Percentiles rank a stretch among this genome's conserved stretches.
Evolutionary conservation across 371 early-diverging fungal genomes (phyloP).

Genomic region (Entomophthora muscae): DNA sequence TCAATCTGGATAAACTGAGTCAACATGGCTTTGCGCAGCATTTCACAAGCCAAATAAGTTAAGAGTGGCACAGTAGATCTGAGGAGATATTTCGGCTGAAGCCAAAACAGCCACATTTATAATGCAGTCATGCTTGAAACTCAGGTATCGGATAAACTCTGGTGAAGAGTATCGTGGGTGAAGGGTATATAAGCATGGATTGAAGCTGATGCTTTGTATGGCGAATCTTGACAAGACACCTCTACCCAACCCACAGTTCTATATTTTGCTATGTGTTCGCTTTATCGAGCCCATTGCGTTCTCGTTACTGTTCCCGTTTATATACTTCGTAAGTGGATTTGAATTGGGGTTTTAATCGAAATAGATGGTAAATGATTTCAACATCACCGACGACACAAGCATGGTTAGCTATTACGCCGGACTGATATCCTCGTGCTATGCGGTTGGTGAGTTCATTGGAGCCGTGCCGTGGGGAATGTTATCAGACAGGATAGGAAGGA

Average conservation of each 20-base stretch:
- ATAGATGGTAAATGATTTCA: slow-evolving; percentile 11
- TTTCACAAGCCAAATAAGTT: no score
- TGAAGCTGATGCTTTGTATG: no score
- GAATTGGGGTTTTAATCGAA: slow-evolving; percentile 2
- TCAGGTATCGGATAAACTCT: no score
- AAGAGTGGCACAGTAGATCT: no score
- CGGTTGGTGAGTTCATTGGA: slow-evolving; percentile 34
- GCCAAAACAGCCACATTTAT: no score
- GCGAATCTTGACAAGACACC: no score
- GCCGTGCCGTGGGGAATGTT: slow-evolving; percentile 31
- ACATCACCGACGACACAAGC: slow-evolving; percentile 9
- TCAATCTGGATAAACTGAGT: no score
- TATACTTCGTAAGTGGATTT: slow-evolving; percentile 29
- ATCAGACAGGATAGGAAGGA: slow-evolving; percentile 49
- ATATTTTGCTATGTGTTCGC: slow-evolving; percentile 32
- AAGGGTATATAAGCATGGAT: no score
- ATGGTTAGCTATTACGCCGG: slow-evolving; percentile 33
- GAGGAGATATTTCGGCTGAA: no score
- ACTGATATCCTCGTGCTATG: slow-evolving; percentile 35
- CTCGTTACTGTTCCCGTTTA: slow-evolving; percentile 36
- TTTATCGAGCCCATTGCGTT: slow-evolving; percentile 40
- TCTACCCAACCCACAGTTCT: slow-evolving; percentile 29
- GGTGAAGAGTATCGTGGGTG: no score
- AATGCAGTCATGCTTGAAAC: no score
- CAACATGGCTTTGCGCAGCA: no score